Conservation (phyloP, 2,329 filamentous ascomycete genomes). For the Cladophialophora carrionii region DNA sequence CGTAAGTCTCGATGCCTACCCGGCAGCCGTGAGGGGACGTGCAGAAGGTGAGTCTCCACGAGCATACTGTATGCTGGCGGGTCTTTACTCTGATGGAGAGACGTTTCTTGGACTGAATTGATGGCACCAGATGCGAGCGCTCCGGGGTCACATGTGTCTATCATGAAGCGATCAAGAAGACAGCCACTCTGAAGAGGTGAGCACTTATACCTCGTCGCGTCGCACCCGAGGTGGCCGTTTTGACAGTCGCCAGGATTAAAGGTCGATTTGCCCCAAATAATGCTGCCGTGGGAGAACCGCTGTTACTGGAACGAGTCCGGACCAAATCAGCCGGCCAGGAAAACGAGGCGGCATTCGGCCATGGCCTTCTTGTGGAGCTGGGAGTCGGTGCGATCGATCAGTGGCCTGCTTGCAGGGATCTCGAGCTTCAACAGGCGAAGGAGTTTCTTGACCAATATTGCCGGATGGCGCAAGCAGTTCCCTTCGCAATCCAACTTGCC, state of each 20-base stretch:
- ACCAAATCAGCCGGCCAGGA: neutral
- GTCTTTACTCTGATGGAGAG: neutral
- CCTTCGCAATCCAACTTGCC: slow-evolving; percentile 17
- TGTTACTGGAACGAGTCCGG: neutral
- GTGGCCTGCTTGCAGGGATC: slow-evolving; percentile 14
- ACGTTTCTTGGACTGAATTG: neutral
- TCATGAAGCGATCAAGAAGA: slow-evolving; percentile 18
- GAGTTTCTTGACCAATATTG: slow-evolving; percentile 17
- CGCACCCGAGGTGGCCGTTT: neutral
- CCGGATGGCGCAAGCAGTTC: slow-evolving; percentile 9
- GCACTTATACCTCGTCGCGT: neutral
- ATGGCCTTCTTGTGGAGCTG: slow-evolving; percentile 9
- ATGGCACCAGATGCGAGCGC: slow-evolving; percentile 17
- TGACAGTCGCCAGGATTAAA: neutral
- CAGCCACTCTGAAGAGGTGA: slow-evolving; percentile 11
- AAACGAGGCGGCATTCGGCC: slow-evolving; percentile 2
- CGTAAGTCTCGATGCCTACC: slow-evolving; percentile 29
- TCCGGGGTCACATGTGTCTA: slow-evolving; percentile 17
- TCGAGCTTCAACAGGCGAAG: slow-evolving; percentile 2
- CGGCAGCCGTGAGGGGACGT: slow-evolving; percentile 11
- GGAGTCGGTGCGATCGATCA: neutral
- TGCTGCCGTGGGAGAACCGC: neutral
- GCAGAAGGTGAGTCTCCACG: slow-evolving; percentile 21
- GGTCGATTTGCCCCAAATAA: neutral
- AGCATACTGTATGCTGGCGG: neutral